Percentiles rank a stretch among this genome's conserved stretches.
These are phyloP conservation scores for Syzygium aromaticum DNA, from an alignment of 345 rosid genomes.

Conservation along the genomic window DNA sequence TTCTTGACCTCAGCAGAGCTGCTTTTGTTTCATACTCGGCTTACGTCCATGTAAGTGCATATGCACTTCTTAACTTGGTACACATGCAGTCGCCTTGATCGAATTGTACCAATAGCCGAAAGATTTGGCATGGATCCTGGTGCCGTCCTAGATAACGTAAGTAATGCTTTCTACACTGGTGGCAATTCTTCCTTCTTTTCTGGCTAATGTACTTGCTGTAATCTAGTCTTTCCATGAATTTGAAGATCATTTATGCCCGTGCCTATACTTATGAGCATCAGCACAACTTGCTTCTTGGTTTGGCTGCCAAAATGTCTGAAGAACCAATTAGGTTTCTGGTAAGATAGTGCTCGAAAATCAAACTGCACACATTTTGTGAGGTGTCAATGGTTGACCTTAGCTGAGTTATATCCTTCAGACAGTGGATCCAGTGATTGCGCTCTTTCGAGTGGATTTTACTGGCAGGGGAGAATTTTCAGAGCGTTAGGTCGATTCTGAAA, in stretches of 20 bases:
- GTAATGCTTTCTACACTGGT: too few species aligned
- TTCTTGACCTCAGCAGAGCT: too few species aligned
- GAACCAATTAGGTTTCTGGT: slow-evolving; percentile 87
- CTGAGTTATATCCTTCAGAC: slow-evolving; percentile 33
- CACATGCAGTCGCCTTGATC: too few species aligned
- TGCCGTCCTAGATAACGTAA: too few species aligned
- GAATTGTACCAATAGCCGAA: too few species aligned
- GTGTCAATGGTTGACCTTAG: background rate
- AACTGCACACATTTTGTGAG: background rate
- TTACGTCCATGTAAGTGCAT: too few species aligned
- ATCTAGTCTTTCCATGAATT: too few species aligned
- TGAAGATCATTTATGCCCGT: slow-evolving; percentile 84
- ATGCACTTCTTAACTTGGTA: too few species aligned
- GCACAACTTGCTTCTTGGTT: slow-evolving; percentile 79
- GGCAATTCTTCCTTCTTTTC: too few species aligned
- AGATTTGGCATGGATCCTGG: too few species aligned
- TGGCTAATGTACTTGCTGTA: too few species aligned
- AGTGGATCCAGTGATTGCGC: slow-evolving; percentile 79
- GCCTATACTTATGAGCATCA: slow-evolving; percentile 89
- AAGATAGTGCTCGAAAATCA: slow-evolving; percentile 9
- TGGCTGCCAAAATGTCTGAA: slow-evolving; percentile 94
- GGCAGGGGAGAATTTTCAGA: slow-evolving; percentile 98
- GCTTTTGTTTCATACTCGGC: too few species aligned
- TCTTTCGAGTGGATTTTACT: slow-evolving; percentile 84
- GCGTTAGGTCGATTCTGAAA: slow-evolving; percentile 52